Percentiles rank a stretch among this genome's conserved stretches.
These are phyloP conservation scores for Kingdonia uniflora DNA, from an alignment of 164 flowering plant genomes.

Conservation along the genomic window DNA sequence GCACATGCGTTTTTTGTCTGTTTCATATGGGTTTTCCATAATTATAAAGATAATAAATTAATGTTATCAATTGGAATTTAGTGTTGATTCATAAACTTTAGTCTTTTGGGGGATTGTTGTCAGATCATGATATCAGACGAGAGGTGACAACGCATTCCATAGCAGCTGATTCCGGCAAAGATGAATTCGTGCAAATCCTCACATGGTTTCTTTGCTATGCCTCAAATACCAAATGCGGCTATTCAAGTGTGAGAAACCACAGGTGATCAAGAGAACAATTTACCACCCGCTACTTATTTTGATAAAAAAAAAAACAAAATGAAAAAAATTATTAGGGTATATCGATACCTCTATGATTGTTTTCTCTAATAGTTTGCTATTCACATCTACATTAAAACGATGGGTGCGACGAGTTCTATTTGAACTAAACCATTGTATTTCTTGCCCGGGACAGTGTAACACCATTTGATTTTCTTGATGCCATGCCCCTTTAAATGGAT, in stretches of 20 bases:
- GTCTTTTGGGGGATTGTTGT: neutral
- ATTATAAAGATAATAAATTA: no score
- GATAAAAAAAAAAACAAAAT: no score
- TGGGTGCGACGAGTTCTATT: neutral
- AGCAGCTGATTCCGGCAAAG: constrained; percentile 93
- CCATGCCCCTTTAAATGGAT: constrained; percentile 97
- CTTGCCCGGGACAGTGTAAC: constrained; percentile 46
- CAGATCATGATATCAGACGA: constrained; percentile 91
- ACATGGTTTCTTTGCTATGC: constrained; percentile 89
- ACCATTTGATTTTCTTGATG: constrained; percentile 84
- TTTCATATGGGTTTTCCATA: no score
- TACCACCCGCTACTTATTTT: no score
- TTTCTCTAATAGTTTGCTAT: no score
- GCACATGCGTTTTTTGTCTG: no score
- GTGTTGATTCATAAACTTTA: no score
- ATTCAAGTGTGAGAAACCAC: constrained; percentile 86
- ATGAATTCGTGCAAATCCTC: constrained; percentile 98
- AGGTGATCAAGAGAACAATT: constrained; percentile 41
- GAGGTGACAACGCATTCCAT: constrained; percentile 98
- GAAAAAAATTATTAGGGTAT: no score
- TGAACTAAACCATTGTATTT: no score
- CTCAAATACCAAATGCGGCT: constrained; percentile 73
- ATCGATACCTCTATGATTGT: no score
- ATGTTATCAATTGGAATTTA: no score
- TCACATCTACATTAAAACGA: no score